A percentile compares a stretch with the other conserved stretches of the same genome.
phyloP scores from a whole-genome alignment of 106 monocot species.

The Dendrobium nobile region DNA sequence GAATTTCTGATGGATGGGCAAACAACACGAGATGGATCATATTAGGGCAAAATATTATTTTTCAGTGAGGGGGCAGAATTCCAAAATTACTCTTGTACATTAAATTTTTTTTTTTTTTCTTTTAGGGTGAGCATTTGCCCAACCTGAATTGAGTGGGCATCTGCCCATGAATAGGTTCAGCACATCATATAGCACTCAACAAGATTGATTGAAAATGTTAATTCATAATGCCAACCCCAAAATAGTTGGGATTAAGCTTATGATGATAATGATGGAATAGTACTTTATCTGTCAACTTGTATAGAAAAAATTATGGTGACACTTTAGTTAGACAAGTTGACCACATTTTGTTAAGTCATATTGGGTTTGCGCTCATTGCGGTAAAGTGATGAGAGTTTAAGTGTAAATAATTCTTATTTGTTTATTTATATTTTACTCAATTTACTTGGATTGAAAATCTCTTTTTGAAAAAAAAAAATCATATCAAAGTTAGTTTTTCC shows the following conservation, averaged over 20 bases:
- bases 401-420: neutral
- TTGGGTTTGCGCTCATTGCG: neutral
- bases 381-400: neutral
- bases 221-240: neutral
- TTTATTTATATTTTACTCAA: no score
- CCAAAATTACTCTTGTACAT: no score
- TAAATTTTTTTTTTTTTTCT: no score
- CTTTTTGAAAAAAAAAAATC: neutral
- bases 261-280: neutral
- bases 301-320: neutral
- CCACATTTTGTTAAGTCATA: neutral
- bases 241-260: neutral
- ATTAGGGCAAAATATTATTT: no score
- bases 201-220: neutral
- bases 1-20: no score
- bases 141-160: no score
- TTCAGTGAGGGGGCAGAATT: no score
- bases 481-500: neutral
- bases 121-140: no score
- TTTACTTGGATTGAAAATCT: neutral
- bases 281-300: no score
- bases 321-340: neutral
- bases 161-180: neutral
- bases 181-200: neutral
- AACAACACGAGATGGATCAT: no score